Base-by-base conservation (phyloP, 2,329 filamentous ascomycete species). In the Clarireedia monteithiana region DNA sequence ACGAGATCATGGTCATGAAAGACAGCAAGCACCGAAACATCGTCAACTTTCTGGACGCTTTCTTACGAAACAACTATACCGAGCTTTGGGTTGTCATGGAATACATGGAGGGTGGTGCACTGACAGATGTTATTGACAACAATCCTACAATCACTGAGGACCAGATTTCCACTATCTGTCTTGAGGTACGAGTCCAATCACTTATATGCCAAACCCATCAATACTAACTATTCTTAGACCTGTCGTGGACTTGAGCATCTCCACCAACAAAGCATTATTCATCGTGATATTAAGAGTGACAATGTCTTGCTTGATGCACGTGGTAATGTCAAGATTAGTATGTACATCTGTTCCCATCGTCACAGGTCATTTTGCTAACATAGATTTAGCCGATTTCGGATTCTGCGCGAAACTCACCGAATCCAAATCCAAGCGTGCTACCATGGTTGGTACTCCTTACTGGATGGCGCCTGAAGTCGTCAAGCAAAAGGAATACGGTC, bases 61-160 rank as follows among this genome's bases (percentile, higher is more conserved):
- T 97, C 78, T 75, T 99, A 68, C 89, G 94, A 67, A 95, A 96
- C 71, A 92, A 94, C 72, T 91, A 89, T 67, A 83, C 88, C 54
- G 94, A 99, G 71, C 81, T 99, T n/a, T 99, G 94, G 94, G 91
- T 99, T 10, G 92, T 99, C 52, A 96, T 99, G 94, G 94, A 99
- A 75, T 99, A 91, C 68, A 99, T 99, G 94, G 94, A 99, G 74
- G 94, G 94, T 66, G 94, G 94, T 74, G 89, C 94, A 60, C 76
- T 99, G 71, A 99, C 94, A 1, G 94, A 99, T 77, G 91, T 99
- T 59, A 99, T 99, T 73, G 94, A 99, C 73, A 96, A 97, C 75
- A 99, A 97, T 72, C 82, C 87, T 2, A 84, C 85, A 56, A 96
- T 99, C 65, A 90, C 88, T 5, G 94, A 99, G 72, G 90, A 96